phyloP scores from a whole-genome alignment of 352 stramenopile genomes.

The Phytopythium sindhum region DNA sequence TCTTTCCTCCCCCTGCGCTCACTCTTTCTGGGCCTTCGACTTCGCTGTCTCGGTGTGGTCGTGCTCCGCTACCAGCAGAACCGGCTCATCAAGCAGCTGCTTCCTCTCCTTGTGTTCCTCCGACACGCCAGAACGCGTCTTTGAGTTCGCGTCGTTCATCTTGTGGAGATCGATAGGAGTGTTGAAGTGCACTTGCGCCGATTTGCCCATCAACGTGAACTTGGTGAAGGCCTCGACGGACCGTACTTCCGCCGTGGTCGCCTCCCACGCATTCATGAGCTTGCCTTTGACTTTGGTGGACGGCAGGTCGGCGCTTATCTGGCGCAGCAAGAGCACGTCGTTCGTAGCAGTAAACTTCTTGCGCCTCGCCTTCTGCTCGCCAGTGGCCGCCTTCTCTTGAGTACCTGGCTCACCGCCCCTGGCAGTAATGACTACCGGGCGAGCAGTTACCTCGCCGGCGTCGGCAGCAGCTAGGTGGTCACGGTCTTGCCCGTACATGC shows the following conservation, averaged over 20 bases:
- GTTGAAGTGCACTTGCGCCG: constrained; percentile 11
- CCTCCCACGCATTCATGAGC: constrained; percentile 10
- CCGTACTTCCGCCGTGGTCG: background rate
- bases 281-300: background rate
- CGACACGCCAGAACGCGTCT: no score
- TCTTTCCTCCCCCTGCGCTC: background rate
- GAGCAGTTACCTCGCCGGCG: no score
- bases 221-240: constrained; percentile 8
- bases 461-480: no score
- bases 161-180: constrained; percentile 2
- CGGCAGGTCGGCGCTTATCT: background rate
- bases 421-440: no score
- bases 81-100: background rate
- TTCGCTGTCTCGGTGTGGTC: background rate
- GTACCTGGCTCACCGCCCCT: no score
- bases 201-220: constrained; percentile 9
- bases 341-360: background rate
- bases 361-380: background rate
- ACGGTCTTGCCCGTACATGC: no score
- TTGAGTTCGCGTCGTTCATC: background rate
- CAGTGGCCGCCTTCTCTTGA: no score
- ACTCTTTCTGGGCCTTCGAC: background rate
- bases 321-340: background rate
- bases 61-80: background rate
- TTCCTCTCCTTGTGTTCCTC: background rate